Conservation (phyloP, 2,329 filamentous ascomycete species). For the Penicillium sp. region DNA sequence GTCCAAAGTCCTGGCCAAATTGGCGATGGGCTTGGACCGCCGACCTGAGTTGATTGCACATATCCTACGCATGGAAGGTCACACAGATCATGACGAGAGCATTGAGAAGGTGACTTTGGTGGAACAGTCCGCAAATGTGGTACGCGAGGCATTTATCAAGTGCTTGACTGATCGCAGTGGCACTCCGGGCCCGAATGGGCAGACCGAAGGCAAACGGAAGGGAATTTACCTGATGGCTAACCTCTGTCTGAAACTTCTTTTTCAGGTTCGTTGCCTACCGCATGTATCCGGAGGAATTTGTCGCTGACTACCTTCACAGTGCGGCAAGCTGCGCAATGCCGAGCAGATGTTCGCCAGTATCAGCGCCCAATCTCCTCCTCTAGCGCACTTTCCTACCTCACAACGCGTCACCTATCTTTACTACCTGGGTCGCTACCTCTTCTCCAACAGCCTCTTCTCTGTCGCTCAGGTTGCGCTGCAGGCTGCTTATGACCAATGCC, state of each 20-base stretch:
- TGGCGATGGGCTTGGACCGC: slow-evolving; percentile 81
- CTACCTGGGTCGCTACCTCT: slow-evolving; percentile 87
- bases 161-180: slow-evolving; percentile 78
- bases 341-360: slow-evolving; percentile 90
- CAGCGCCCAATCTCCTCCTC: slow-evolving; percentile 73
- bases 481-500: slow-evolving; percentile 75
- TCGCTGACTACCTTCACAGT: slow-evolving; percentile 47
- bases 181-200: slow-evolving; percentile 57
- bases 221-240: slow-evolving; percentile 93
- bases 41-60: slow-evolving; percentile 72
- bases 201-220: slow-evolving; percentile 77
- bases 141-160: slow-evolving; percentile 86
- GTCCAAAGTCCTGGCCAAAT: slow-evolving; percentile 72
- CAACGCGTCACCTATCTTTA: slow-evolving; percentile 92
- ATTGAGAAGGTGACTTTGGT: slow-evolving; percentile 74
- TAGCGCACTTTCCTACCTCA: slow-evolving; percentile 76
- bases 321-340: slow-evolving; percentile 76
- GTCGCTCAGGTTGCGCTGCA: slow-evolving; percentile 73
- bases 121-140: slow-evolving; percentile 81
- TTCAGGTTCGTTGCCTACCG: slow-evolving; percentile 60
- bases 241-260: slow-evolving; percentile 80
- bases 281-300: neutral
- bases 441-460: slow-evolving; percentile 78
- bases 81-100: slow-evolving; percentile 55
- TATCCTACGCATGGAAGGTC: slow-evolving; percentile 47